These are phyloP conservation scores for Cutaneotrichosporon sp. DNA, from an alignment of 1,284 basidiomycete species.

Conservation along the genomic window DNA sequence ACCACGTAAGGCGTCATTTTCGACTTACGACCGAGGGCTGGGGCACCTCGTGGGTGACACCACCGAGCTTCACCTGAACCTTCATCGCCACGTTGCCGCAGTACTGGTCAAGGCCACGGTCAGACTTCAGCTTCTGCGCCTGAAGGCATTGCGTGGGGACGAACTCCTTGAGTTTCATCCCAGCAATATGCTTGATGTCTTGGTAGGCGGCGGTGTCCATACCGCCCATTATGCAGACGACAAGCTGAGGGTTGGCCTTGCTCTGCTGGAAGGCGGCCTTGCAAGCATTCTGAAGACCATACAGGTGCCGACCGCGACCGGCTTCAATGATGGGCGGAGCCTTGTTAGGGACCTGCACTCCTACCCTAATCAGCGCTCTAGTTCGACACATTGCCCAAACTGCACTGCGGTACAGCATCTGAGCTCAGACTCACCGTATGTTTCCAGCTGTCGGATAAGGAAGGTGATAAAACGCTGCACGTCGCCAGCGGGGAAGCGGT, in stretches of 20 bases:
- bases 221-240: slow-evolving; percentile 40
- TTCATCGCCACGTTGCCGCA: slow-evolving; percentile 47
- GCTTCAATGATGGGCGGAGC: slow-evolving; percentile 18
- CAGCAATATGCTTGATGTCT: slow-evolving; percentile 46
- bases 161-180: slow-evolving; percentile 13
- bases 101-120: slow-evolving; percentile 50
- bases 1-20: too few relatives aligned
- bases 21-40: slow-evolving; percentile 19
- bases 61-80: slow-evolving; percentile 52
- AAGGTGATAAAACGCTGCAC: slow-evolving; percentile 25
- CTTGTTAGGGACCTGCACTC: slow-evolving; percentile 29
- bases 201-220: slow-evolving; percentile 46
- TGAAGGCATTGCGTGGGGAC: slow-evolving; percentile 47
- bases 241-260: slow-evolving; percentile 40
- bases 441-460: slow-evolving; percentile 14
- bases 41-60: slow-evolving; percentile 48
- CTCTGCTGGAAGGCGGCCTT: slow-evolving; percentile 29
- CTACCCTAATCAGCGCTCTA: slow-evolving; percentile 3
- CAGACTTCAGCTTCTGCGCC: slow-evolving; percentile 40
- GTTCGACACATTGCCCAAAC: too few relatives aligned
- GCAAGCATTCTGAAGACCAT: slow-evolving; percentile 26
- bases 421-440: slow-evolving; percentile 13
- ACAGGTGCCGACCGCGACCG: background rate
- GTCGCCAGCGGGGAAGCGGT: slow-evolving; percentile 6
- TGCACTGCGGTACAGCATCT: too few relatives aligned